Base-by-base conservation (phyloP, 495 filamentous ascomycete species). In the Xylaria grammica region DNA sequence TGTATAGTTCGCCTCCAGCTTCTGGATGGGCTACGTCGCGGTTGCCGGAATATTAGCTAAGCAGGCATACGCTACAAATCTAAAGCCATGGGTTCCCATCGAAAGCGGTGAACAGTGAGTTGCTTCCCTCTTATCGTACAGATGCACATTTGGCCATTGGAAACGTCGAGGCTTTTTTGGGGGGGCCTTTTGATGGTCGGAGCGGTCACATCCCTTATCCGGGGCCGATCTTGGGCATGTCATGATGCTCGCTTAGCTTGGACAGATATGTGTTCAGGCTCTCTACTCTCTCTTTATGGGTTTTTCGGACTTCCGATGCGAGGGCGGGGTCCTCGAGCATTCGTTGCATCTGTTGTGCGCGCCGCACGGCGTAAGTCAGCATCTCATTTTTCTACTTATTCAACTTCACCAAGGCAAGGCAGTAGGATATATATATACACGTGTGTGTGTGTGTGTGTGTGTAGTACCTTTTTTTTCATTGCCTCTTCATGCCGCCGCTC, bases 261-360 rank as follows among this genome's bases (percentile, higher is more conserved):
- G 90, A 93, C 45, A 99, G 80, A 73, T 97, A 96, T 72, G 91
- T 91, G 75, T 99, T 99, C 65, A 97, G 81, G 75, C 97, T 93
- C 75, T 99, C 93, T 46, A 99, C 95, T 1, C 91, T 88, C 82
- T 99, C 89, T 76, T 98, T 99, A 72, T 99, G 95, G 44, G 93
- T 96, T 84, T 98, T 99, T 69, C 91, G 82, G 26, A 93, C 91
- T 69, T 93, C 91, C 26, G 80, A 79, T 22, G 79, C 73, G 15
- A 75, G 62, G n/a, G 72, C 62, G n/a, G 73, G 78, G 4, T 77
- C 75, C 52, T 80, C 78, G 58, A 84, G 78, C 29, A 90, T 84
- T 74, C 91, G 86, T 32, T 96, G 81, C 38, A 93, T 84, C 76
- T 99, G 68, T 55, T 27, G 48, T 30, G 36, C n/a, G 20, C 34